phyloP scores from a whole-genome alignment of 345 rosid species.

The Salix koriyanagi region DNA sequence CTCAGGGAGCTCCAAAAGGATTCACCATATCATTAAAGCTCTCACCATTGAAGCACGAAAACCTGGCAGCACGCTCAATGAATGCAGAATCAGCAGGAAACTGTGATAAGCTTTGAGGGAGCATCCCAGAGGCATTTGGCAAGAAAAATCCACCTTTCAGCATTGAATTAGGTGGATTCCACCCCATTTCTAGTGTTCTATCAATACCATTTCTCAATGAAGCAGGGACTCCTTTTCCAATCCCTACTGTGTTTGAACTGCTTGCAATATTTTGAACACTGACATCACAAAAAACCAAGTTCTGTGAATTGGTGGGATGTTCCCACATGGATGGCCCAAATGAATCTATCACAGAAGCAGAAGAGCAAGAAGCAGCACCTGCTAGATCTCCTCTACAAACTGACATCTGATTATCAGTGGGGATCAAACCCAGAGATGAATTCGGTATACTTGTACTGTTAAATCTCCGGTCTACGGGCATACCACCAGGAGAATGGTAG shows the following conservation, averaged over 20 bases:
- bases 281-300: conserved; percentile 58
- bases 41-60: conserved; percentile 75
- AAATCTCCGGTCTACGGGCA: conserved; percentile 60
- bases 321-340: conserved; percentile 66
- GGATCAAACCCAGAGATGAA: conserved; percentile 48
- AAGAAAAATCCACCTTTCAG: conserved; percentile 55
- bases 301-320: conserved; percentile 50
- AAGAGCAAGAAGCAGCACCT: conserved; percentile 57
- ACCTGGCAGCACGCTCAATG: conserved; percentile 94
- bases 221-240: conserved; percentile 38
- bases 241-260: conserved; percentile 34
- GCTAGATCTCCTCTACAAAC: conserved; percentile 29
- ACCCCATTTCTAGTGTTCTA: conserved; percentile 60
- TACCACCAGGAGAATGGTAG: conserved; percentile 41
- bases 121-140: conserved; percentile 48
- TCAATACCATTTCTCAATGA: conserved; percentile 47
- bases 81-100: conserved; percentile 86
- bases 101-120: conserved; percentile 70
- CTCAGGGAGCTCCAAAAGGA: conserved; percentile 57
- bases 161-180: conserved; percentile 64
- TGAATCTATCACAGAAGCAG: conserved; percentile 68
- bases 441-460: conserved; percentile 42
- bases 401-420: conserved; percentile 44
- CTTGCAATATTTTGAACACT: conserved; percentile 39
- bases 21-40: conserved; percentile 64